Conservation (phyloP, 768 basidiomycete genomes). For the Lactarius trivialis region DNA sequence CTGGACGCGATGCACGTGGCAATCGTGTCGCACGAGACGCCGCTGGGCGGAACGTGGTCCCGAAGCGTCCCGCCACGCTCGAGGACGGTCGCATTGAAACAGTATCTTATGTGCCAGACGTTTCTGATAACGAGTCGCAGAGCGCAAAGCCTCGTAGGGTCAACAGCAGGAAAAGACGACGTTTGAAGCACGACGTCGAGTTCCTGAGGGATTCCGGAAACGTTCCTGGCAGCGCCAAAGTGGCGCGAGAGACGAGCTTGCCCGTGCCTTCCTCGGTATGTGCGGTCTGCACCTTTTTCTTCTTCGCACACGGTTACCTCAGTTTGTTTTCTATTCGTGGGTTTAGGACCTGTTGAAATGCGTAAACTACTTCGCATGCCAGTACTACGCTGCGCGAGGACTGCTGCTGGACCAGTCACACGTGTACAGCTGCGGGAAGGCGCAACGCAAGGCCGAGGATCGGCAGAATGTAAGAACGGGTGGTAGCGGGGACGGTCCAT, state of each 20-base stretch:
- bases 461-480: conserved; percentile 21
- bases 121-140: conserved; percentile 19
- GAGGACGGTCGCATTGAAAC: conserved; percentile 26
- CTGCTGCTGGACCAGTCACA: conserved; percentile 48
- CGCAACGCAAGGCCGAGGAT: conserved; percentile 26
- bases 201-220: conserved; percentile 5
- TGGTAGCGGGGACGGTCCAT: conserved; percentile 17
- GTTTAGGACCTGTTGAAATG: conserved; percentile 45
- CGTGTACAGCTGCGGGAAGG: conserved; percentile 41
- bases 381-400: conserved; percentile 56
- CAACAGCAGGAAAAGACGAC: conserved; percentile 3
- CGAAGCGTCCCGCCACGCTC: conserved; percentile 26
- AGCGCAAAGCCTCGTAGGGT: conserved; percentile 8
- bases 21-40: conserved; percentile 68
- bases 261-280: conserved; percentile 48
- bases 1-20: conserved; percentile 42
- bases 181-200: conserved; percentile 13
- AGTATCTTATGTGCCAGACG: conserved; percentile 22
- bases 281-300: background rate
- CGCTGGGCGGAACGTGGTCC: conserved; percentile 43
- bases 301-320: conserved; percentile 1
- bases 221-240: background rate
- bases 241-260: conserved; percentile 1
- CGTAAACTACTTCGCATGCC: conserved; percentile 45
- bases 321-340: conserved; percentile 5